Percentiles rank a stretch among this genome's conserved stretches.
phyloP scores from a whole-genome alignment of 768 basidiomycete genomes.

The Mycena albidolilacea region DNA sequence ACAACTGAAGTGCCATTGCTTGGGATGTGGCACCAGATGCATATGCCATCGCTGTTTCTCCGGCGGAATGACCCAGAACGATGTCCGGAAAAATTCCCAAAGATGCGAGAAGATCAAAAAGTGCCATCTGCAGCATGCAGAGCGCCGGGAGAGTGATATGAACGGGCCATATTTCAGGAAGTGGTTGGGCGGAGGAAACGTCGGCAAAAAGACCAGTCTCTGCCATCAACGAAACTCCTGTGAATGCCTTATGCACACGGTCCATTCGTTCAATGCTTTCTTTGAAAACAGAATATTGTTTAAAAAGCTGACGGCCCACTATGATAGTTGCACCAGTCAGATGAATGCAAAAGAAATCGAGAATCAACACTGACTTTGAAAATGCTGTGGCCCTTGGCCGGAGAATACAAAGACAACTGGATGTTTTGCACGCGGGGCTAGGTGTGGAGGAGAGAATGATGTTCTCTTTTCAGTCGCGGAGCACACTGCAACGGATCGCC shows the following conservation, averaged over 20 bases:
- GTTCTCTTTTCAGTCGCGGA: background rate
- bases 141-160: conserved; percentile 55
- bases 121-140: conserved; percentile 61
- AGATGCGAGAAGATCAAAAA: conserved; percentile 55
- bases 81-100: conserved; percentile 54
- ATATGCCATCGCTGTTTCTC: conserved; percentile 60
- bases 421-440: conserved; percentile 37
- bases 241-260: conserved; percentile 44
- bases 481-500: conserved; percentile 45
- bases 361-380: background rate
- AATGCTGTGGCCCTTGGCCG: background rate
- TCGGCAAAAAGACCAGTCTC: conserved; percentile 10
- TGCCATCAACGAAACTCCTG: conserved; percentile 53
- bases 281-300: conserved; percentile 53
- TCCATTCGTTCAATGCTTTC: conserved; percentile 56
- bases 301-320: conserved; percentile 58
- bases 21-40: conserved; percentile 58
- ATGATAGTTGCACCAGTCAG: background rate
- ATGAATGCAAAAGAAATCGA: background rate
- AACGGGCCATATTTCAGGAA: conserved; percentile 48
- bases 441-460: conserved; percentile 41
- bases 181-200: too few species aligned
- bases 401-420: background rate
- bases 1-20: conserved; percentile 57
- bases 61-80: conserved; percentile 62